Percentiles rank a stretch among this genome's conserved stretches.
Evolutionary conservation across 805 yeast species (phyloP).

Genomic region (Suhomyces sp.): DNA sequence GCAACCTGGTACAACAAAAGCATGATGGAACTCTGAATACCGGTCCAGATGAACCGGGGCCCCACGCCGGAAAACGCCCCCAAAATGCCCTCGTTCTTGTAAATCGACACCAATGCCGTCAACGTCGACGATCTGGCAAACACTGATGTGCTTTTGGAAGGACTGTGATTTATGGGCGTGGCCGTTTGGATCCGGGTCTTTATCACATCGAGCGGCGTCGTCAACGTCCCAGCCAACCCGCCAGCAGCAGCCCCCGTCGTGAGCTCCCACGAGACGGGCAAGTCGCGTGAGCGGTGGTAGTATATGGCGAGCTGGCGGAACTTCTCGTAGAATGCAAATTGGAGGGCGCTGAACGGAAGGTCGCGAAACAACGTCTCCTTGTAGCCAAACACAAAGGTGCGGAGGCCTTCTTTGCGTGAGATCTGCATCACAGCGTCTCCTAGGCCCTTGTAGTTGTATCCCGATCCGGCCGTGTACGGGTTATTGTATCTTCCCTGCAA

Average conservation of each 20-base stretch:
- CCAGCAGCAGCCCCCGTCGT: conserved; percentile 95
- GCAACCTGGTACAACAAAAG: conserved; percentile 79
- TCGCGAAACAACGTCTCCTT: conserved; percentile 92
- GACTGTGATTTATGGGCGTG: background rate
- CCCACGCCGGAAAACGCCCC: conserved; percentile 95
- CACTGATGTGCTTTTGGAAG: background rate
- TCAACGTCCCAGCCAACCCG: conserved; percentile 82
- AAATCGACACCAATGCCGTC: conserved; percentile 42
- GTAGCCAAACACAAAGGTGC: conserved; percentile 83
- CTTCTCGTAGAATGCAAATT: conserved; percentile 91
- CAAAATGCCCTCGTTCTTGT: conserved; percentile 66
- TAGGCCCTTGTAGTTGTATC: conserved; percentile 82
- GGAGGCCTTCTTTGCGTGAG: conserved; percentile 63
- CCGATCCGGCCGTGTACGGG: conserved; percentile 64
- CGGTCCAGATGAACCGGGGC: conserved; percentile 95
- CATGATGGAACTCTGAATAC: conserved; percentile 93
- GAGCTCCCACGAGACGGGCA: conserved; percentile 63
- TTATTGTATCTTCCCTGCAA: conserved; percentile 87
- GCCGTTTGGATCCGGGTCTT: conserved; percentile 94
- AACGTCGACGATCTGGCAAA: conserved; percentile 17
- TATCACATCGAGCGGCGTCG: conserved; percentile 90
- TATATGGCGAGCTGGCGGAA: conserved; percentile 60
- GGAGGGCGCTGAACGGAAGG: conserved; percentile 92
- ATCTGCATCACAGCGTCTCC: conserved; percentile 68
- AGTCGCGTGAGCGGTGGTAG: conserved; percentile 34